phyloP scores from a whole-genome alignment of 805 yeast species.

The Sugiyamaella marilandica region DNA sequence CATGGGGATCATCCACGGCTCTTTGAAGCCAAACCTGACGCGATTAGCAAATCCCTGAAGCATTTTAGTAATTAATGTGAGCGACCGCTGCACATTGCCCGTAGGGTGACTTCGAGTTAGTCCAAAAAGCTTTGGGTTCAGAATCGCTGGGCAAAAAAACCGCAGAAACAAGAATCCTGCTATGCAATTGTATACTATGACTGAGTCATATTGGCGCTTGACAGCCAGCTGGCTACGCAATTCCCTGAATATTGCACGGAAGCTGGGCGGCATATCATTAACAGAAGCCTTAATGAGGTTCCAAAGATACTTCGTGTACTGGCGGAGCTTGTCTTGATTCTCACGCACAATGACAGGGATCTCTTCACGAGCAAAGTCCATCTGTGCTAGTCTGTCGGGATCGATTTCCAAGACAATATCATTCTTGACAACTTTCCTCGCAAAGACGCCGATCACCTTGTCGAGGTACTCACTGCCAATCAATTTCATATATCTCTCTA shows the following conservation, averaged over 20 bases:
- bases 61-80: constrained; percentile 72
- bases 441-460: constrained; percentile 64
- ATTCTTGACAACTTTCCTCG: constrained; percentile 46
- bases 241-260: constrained; percentile 58
- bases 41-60: constrained; percentile 76
- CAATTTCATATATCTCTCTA: constrained; percentile 71
- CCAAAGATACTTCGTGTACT: constrained; percentile 62
- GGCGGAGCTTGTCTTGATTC: constrained; percentile 47
- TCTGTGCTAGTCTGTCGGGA: constrained; percentile 38
- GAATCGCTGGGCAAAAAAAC: constrained; percentile 83
- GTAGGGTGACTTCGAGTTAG: constrained; percentile 66
- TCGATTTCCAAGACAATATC: constrained; percentile 72
- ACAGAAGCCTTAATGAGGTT: constrained; percentile 55
- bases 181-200: constrained; percentile 58
- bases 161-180: constrained; percentile 81
- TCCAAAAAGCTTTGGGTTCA: constrained; percentile 83
- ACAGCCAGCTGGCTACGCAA: constrained; percentile 56
- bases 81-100: constrained; percentile 66
- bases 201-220: constrained; percentile 18
- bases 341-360: constrained; percentile 40
- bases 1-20: constrained; percentile 69
- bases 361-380: constrained; percentile 21
- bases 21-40: constrained; percentile 71
- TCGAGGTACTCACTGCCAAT: constrained; percentile 77
- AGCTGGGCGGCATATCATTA: constrained; percentile 66